These are phyloP conservation scores for Cephaloascus fragrans DNA, from an alignment of 805 yeast genomes.

Conservation along the genomic window DNA sequence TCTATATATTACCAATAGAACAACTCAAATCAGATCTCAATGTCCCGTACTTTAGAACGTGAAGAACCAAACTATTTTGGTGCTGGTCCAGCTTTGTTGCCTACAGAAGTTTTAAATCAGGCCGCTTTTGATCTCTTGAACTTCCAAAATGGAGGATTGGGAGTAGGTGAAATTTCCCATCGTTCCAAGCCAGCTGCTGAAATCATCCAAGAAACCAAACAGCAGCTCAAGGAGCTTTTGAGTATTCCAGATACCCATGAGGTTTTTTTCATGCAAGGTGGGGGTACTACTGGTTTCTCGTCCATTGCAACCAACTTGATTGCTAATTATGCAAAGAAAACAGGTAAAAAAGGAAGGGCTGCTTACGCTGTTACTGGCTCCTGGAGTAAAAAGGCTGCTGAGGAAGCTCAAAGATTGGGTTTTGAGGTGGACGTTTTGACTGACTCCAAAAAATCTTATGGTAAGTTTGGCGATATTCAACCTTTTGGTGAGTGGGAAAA, in stretches of 20 bases:
- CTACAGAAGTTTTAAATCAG: slow-evolving; percentile 73
- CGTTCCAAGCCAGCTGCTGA: slow-evolving; percentile 76
- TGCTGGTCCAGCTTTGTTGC: slow-evolving; percentile 97
- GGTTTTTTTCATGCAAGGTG: slow-evolving; percentile 93
- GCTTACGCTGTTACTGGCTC: slow-evolving; percentile 88
- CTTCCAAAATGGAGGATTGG: slow-evolving; percentile 64
- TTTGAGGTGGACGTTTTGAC: slow-evolving; percentile 60
- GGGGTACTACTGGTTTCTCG: slow-evolving; percentile 95
- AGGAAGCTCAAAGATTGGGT: slow-evolving; percentile 83
- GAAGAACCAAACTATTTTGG: slow-evolving; percentile 81
- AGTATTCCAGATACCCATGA: slow-evolving; percentile 87
- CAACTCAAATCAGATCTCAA: too few relatives aligned
- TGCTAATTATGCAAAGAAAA: slow-evolving; percentile 62
- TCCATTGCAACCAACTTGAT: slow-evolving; percentile 74
- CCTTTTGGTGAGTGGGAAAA: slow-evolving; percentile 51
- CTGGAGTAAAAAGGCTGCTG: slow-evolving; percentile 85
- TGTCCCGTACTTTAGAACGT: slow-evolving; percentile 34
- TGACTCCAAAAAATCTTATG: slow-evolving; percentile 47
- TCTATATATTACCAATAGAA: too few relatives aligned
- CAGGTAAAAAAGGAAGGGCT: slow-evolving; percentile 69
- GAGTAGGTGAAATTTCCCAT: slow-evolving; percentile 94
- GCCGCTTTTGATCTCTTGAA: slow-evolving; percentile 79
- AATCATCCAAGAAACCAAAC: slow-evolving; percentile 71
- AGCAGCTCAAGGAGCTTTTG: slow-evolving; percentile 52
- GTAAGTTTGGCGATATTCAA: slow-evolving; percentile 63